Percentiles rank a stretch among this genome's conserved stretches.
Conservation (phyloP, 257 asterid species). For the Petrea volubilis region DNA sequence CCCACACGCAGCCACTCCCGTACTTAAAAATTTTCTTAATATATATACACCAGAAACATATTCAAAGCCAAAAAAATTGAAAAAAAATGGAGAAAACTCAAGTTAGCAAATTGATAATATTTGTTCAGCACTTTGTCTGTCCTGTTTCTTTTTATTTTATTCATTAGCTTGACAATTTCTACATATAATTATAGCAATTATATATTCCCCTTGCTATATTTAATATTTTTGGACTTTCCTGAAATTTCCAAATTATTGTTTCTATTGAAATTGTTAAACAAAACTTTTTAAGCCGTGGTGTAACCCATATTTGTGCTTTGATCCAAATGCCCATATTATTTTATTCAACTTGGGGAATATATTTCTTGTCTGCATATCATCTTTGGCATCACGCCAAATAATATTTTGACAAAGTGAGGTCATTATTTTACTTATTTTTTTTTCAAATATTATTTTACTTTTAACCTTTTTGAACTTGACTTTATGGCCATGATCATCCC, state of each 20-base stretch:
- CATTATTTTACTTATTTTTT: no score
- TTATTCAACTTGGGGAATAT: conserved; percentile 24
- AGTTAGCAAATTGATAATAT: not conserved
- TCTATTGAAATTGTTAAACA: not conserved
- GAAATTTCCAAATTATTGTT: not conserved
- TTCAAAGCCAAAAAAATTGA: not conserved
- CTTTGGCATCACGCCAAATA: conserved; percentile 17
- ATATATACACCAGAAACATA: no score
- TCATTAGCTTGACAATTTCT: not conserved
- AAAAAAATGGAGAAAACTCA: no score
- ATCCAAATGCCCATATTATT: not conserved
- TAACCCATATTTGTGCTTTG: not conserved
- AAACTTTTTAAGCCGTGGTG: conserved; percentile 9
- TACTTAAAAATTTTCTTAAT: no score
- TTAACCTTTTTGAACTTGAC: conserved; percentile 24
- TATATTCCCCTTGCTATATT: not conserved
- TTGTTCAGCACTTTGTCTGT: not conserved
- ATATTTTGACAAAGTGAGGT: conserved; percentile 20
- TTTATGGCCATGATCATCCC: conserved; percentile 23
- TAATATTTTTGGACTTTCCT: not conserved
- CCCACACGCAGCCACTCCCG: no score
- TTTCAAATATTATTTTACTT: conserved; percentile 19
- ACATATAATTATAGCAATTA: not conserved
- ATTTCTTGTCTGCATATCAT: conserved; percentile 29
- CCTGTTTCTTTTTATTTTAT: not conserved